Evolutionary conservation across 495 filamentous ascomycete genomes (phyloP).

Genomic region (Hyaloscypha bicolor): DNA sequence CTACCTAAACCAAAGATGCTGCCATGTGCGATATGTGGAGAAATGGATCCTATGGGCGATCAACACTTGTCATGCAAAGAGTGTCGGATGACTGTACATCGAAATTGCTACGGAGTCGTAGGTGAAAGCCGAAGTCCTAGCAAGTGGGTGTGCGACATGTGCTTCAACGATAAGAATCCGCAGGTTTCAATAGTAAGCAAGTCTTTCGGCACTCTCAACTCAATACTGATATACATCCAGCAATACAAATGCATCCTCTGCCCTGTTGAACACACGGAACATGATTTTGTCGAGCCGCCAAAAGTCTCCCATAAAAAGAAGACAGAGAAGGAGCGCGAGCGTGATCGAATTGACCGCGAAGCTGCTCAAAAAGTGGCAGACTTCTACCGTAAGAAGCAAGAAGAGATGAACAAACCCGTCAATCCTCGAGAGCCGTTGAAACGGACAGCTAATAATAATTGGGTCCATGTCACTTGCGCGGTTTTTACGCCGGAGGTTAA

Average conservation of each 20-base stretch:
- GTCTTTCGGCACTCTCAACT: neutral
- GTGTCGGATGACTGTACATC: conserved; percentile 91
- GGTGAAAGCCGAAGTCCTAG: conserved; percentile 56
- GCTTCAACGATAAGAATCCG: conserved; percentile 86
- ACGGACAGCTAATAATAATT: conserved; percentile 90
- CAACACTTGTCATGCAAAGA: conserved; percentile 77
- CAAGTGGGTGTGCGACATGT: conserved; percentile 97
- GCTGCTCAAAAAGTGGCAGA: conserved; percentile 71
- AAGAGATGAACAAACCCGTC: conserved; percentile 75
- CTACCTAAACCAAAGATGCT: conserved; percentile 71
- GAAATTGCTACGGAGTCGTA: conserved; percentile 84
- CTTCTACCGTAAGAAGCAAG: conserved; percentile 79
- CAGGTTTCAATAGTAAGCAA: conserved; percentile 77
- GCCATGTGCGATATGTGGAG: conserved; percentile 82
- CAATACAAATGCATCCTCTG: conserved; percentile 92
- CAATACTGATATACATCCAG: conserved; percentile 44
- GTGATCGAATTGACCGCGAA: conserved; percentile 82
- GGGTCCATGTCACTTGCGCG: conserved; percentile 95
- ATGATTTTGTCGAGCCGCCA: conserved; percentile 82
- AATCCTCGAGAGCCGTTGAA: conserved; percentile 92
- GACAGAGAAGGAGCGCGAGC: conserved; percentile 87
- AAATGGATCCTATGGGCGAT: conserved; percentile 70
- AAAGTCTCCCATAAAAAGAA: conserved; percentile 91
- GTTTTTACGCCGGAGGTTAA: conserved; percentile 90
- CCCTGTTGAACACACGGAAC: conserved; percentile 72